Evolutionary conservation across 345 rosid genomes (phyloP).

Genomic region (Gossypium stocksii): DNA sequence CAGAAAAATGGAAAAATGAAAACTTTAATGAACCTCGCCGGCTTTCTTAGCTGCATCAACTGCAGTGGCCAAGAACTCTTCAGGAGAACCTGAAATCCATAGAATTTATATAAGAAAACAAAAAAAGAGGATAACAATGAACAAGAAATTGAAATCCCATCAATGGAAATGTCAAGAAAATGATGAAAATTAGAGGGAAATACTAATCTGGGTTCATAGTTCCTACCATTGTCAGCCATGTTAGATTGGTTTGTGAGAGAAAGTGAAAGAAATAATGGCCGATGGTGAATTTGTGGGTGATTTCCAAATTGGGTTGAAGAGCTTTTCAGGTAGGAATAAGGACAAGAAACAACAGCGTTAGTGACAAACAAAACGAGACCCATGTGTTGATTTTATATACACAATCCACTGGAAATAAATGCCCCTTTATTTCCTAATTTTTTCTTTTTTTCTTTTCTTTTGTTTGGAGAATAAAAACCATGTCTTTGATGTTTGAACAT

Average conservation of each 20-base stretch:
- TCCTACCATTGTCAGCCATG: slow-evolving; percentile 57
- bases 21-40: slow-evolving; percentile 50
- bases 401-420: background rate
- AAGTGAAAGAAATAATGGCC: background rate
- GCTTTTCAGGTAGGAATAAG: slow-evolving; percentile 7
- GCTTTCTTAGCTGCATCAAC: slow-evolving; percentile 85
- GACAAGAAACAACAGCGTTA: background rate
- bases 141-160: background rate
- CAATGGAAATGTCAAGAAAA: background rate
- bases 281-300: background rate
- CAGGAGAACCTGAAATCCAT: slow-evolving; percentile 45
- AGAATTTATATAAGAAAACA: background rate
- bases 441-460: background rate
- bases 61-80: slow-evolving; percentile 57
- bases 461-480: no score
- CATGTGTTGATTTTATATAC: background rate
- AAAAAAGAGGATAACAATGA: background rate
- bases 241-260: background rate
- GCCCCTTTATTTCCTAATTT: background rate
- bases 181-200: background rate
- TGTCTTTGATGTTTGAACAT: no score
- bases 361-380: background rate
- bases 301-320: background rate
- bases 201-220: background rate
- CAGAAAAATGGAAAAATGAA: background rate